These are phyloP conservation scores for Fusarium neocosmosporiellum DNA, from an alignment of 2,329 filamentous ascomycete genomes.

Conservation along the genomic window DNA sequence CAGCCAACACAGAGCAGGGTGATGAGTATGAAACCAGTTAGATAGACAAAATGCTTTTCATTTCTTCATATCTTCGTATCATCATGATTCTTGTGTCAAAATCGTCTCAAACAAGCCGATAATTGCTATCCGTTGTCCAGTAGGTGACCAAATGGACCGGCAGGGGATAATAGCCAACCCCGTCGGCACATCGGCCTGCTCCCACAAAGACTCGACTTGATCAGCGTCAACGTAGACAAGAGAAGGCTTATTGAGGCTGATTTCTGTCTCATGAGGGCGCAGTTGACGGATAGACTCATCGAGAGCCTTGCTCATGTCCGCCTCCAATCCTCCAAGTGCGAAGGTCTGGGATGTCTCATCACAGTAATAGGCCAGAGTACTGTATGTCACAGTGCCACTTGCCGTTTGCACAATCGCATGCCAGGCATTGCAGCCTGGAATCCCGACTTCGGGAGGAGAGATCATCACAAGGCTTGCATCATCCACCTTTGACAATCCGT, in stretches of 20 bases:
- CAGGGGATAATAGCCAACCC: constrained; percentile 49
- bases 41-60: background rate
- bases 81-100: constrained; percentile 17
- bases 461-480: constrained; percentile 44
- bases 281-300: constrained; percentile 38
- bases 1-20: background rate
- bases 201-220: constrained; percentile 33
- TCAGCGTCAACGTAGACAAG: constrained; percentile 48
- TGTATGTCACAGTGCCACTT: constrained; percentile 45
- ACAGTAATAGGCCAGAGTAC: constrained; percentile 38
- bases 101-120: constrained; percentile 48
- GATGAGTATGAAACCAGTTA: background rate
- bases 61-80: constrained; percentile 22
- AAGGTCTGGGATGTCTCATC: background rate
- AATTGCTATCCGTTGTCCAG: constrained; percentile 46
- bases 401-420: constrained; percentile 41
- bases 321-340: constrained; percentile 19
- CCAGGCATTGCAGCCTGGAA: constrained; percentile 45
- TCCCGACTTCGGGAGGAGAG: constrained; percentile 23
- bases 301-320: constrained; percentile 35
- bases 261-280: constrained; percentile 13
- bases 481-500: constrained; percentile 61
- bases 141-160: constrained; percentile 49
- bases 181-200: background rate
- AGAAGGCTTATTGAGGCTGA: constrained; percentile 39